Conservation (phyloP, 306 rosid species). For the Cicer chorassanicum region DNA sequence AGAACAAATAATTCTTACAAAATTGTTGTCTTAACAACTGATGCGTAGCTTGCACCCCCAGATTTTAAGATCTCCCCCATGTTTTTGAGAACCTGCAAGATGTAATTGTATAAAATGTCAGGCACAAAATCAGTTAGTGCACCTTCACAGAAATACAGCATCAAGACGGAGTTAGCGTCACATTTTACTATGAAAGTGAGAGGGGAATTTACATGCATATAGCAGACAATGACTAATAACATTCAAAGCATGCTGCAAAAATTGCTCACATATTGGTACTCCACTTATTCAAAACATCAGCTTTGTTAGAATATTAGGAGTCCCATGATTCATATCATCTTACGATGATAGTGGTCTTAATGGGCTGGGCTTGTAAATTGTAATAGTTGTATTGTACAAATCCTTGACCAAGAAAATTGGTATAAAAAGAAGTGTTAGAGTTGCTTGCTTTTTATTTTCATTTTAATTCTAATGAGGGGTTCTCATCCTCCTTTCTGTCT, state of each 20-base stretch:
- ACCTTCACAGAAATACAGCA: constrained; percentile 13
- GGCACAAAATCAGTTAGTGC: not conserved
- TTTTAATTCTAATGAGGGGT: not conserved
- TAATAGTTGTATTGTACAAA: not conserved
- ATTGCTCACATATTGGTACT: not conserved
- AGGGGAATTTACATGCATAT: not conserved
- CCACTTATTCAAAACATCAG: constrained; percentile 5
- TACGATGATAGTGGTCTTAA: not conserved
- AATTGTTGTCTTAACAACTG: constrained; percentile 96
- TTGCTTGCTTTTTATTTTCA: not conserved
- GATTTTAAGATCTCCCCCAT: constrained; percentile 94
- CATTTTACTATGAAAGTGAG: not conserved
- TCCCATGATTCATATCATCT: not conserved
- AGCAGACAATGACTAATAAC: constrained; percentile 14
- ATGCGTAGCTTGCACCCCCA: constrained; percentile 73
- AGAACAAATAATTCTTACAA: constrained; percentile 56
- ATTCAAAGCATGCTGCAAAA: not conserved
- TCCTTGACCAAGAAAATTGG: not conserved
- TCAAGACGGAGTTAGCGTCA: not conserved
- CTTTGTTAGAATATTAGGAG: not conserved
- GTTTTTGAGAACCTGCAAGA: constrained; percentile 75
- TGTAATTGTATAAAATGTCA: constrained; percentile 31
- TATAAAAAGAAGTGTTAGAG: not conserved
- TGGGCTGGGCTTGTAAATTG: not conserved
- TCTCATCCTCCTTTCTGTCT: not conserved